Conservation (phyloP, 2,329 filamentous ascomycete species). For the Stylonectria norvegica region DNA sequence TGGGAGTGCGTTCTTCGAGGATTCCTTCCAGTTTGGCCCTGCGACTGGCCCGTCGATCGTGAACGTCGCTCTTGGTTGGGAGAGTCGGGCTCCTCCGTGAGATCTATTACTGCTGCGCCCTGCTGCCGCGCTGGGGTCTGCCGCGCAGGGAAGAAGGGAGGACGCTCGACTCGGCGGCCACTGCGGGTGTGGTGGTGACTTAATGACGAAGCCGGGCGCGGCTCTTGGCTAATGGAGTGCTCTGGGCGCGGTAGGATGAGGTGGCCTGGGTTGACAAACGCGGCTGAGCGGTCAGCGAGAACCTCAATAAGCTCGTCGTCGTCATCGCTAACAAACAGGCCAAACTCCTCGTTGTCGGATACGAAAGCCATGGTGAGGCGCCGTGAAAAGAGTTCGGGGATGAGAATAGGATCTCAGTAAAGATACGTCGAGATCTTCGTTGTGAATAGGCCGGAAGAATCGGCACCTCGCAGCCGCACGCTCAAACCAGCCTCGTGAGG, state of each 20-base stretch:
- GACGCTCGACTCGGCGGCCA: constrained; percentile 3
- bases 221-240: constrained; percentile 2
- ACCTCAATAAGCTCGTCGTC: constrained; percentile 20
- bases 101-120: constrained; percentile 42
- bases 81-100: constrained; percentile 50
- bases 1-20: constrained; percentile 42
- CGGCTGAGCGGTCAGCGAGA: constrained; percentile 1
- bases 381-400: background rate
- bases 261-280: constrained; percentile 2
- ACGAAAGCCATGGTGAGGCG: background rate
- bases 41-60: constrained; percentile 17
- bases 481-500: too few species aligned
- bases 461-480: too few species aligned
- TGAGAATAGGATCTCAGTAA: too few species aligned
- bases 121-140: too few species aligned
- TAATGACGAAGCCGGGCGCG: constrained; percentile 7
- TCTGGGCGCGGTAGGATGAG: constrained; percentile 19
- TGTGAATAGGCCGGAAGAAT: too few species aligned
- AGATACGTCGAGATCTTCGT: too few species aligned
- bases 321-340: constrained; percentile 1
- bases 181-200: constrained; percentile 2
- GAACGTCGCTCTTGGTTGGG: constrained; percentile 36
- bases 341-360: background rate
- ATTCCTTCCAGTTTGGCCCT: constrained; percentile 28
- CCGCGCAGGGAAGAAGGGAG: too few species aligned